These are phyloP conservation scores for Mangifera indica DNA, from an alignment of 345 rosid species.

Conservation along the genomic window DNA sequence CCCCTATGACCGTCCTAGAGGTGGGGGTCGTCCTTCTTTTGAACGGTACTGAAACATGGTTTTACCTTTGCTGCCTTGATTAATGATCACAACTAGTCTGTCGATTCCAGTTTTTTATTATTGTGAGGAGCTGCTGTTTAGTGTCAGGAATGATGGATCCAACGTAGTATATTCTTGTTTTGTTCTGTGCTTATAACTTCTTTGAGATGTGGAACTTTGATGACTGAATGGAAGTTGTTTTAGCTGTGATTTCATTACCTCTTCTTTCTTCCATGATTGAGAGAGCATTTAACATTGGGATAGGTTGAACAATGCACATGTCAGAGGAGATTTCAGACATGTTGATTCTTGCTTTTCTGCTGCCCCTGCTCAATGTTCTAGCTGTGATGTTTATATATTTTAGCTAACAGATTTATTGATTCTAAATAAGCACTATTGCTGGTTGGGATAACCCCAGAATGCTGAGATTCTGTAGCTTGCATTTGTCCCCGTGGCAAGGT, in stretches of 20 bases:
- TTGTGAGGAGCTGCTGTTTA: neutral
- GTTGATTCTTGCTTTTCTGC: conserved; percentile 1
- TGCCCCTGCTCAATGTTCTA: neutral
- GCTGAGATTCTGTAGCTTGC: neutral
- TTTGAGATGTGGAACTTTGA: conserved; percentile 5
- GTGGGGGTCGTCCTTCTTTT: conserved; percentile 30
- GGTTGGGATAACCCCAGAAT: neutral
- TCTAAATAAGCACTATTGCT: neutral
- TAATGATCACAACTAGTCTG: neutral
- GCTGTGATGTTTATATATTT: neutral
- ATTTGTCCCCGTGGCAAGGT: neutral
- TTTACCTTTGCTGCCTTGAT: neutral
- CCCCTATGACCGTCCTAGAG: conserved; percentile 37
- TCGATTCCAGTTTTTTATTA: neutral
- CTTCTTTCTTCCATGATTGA: neutral
- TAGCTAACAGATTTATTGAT: neutral
- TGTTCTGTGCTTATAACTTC: neutral
- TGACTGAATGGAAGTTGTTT: conserved; percentile 6
- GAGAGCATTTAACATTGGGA: conserved; percentile 7
- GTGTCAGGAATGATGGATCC: conserved; percentile 8
- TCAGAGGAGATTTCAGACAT: neutral
- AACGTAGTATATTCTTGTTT: conserved; percentile 7
- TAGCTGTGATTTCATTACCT: conserved; percentile 2
- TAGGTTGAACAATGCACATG: neutral
- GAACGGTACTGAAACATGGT: conserved; percentile 30